phyloP scores from a whole-genome alignment of 2,329 filamentous ascomycete species.

The Diaporthe longicolla region DNA sequence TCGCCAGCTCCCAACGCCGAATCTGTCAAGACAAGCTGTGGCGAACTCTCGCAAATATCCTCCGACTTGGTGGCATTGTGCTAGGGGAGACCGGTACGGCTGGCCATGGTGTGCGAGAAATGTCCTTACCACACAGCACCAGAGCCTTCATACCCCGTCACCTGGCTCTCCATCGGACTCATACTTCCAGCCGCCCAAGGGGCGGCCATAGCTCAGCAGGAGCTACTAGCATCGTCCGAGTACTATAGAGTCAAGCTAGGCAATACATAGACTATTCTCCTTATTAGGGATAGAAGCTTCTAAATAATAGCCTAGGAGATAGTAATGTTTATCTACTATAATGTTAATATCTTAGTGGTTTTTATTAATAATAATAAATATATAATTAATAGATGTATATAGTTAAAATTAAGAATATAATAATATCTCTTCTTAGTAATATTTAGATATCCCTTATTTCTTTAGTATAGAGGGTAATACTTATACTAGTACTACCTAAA shows the following conservation, averaged over 20 bases:
- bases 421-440: conserved; percentile 66
- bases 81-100: no score
- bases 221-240: no score
- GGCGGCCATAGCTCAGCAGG: no score
- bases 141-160: no score
- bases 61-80: no score
- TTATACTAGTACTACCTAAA: conserved; percentile 46
- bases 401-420: conserved; percentile 70
- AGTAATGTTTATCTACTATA: conserved; percentile 71
- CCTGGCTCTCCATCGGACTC: no score
- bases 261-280: conserved; percentile 60
- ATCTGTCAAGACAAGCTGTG: no score
- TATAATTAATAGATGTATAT: conserved; percentile 70
- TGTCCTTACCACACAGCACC: no score
- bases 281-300: conserved; percentile 75
- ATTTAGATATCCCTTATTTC: conserved; percentile 62
- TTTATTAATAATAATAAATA: conserved; percentile 73
- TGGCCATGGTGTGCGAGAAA: no score
- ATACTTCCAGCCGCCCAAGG: no score
- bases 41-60: no score
- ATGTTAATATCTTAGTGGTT: conserved; percentile 64
- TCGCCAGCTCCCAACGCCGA: no score
- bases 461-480: conserved; percentile 61
- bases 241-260: background rate
- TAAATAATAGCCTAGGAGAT: conserved; percentile 78